Evolutionary conservation across 192 early-diverging fungal species (phyloP), one percentile per base, ranked within the genome.

Genomic region (Gamsiella multidivaricata): DNA sequence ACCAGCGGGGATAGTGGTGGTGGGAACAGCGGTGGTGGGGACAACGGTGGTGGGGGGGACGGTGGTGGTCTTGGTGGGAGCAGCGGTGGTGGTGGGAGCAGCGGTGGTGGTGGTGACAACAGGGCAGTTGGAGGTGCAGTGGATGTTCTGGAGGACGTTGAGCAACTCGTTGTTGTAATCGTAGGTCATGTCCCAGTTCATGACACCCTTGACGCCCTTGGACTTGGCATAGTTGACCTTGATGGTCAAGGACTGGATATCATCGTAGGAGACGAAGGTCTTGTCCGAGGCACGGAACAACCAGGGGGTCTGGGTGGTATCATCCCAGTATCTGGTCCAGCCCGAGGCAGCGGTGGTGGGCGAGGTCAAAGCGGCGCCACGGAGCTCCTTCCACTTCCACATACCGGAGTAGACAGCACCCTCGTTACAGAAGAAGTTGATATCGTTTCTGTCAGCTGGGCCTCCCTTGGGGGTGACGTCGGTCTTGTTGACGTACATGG

Each of bases 251-350:
- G 91, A 92, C 33, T 82, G 68, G n/a, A 85, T 81, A 64, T 94
- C 93, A 60, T 94, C 93, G 66, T 94, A 94, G 11, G 91, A 91
- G 37, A 94, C 85, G 57, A 88, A 94, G 8, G 85, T 82, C 37
- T 88, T 87, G 64, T 81, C 83, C 9, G 81, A 66, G 11, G 85
- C 80, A 50, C 88, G 88, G 49, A 85, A 93, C 52, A 95, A 62
- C 90, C 90, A 93, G 25, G 94, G 93, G 5, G 92, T 92, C 26
- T 88, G 81, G n/a, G 87, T 89, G 17, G 73, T 68, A n/a, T 80
- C 57, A 53, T 94, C 91, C 84, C 86, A 93, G 66, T 87, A 81
- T 23, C 89, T 81, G 9, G 86, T 69, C 91, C 91, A 95, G 14
- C 60, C 65, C 87, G 63, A 84, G 60, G 82, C 88, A 87, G 31